Evolutionary conservation across 139 green algal species (phyloP).

Genomic region (Tetradesmus obliquus): DNA sequence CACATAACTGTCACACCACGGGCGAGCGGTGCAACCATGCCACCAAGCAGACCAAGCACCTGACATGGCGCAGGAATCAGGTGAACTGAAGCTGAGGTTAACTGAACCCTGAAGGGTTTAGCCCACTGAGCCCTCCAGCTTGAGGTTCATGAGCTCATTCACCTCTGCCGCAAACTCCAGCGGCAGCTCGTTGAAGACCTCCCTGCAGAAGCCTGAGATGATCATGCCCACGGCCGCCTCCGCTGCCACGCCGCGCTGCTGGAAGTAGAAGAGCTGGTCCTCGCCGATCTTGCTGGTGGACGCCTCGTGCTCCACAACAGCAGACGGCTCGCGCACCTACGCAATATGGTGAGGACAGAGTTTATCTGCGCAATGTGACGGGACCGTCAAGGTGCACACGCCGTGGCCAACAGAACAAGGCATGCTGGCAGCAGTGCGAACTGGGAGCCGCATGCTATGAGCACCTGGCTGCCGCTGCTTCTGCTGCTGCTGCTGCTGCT

Average conservation of each 20-base stretch:
- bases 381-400: background rate
- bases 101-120: constrained; percentile 54
- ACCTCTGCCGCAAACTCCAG: constrained; percentile 99
- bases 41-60: no score
- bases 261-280: constrained; percentile 99
- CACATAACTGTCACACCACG: no score
- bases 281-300: constrained; percentile 98
- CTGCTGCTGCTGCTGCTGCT: background rate
- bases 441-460: background rate
- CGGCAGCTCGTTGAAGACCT: constrained; percentile 99
- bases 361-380: background rate
- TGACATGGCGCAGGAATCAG: no score
- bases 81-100: no score
- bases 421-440: background rate
- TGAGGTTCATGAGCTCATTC: constrained; percentile 98
- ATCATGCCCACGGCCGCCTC: constrained; percentile 98
- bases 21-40: no score
- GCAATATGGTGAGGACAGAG: background rate
- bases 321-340: constrained; percentile 91
- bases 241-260: constrained; percentile 93
- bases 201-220: constrained; percentile 97
- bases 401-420: background rate
- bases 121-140: constrained; percentile 97
- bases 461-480: background rate
- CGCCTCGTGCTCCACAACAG: constrained; percentile 98